These are phyloP conservation scores for Vitis rupestris DNA, from an alignment of 164 flowering plant genomes.

Conservation along the genomic window DNA sequence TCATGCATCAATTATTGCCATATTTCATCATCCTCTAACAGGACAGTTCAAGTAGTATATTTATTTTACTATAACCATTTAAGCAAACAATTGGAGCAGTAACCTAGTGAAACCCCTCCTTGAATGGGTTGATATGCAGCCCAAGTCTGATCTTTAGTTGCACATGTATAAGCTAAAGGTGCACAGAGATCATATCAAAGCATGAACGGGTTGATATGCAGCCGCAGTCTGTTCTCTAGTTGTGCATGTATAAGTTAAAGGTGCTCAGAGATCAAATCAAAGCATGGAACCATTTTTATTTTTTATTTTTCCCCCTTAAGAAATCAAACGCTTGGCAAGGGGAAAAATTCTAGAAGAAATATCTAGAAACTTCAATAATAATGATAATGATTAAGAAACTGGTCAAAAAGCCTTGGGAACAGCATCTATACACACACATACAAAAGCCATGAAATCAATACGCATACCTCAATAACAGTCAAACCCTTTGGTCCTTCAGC, in stretches of 20 bases:
- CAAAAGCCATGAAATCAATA: neutral
- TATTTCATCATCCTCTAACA: no score
- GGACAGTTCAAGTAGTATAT: no score
- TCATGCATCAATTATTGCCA: no score
- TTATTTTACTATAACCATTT: no score
- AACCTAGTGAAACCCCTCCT: no score
- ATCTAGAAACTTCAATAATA: no score
- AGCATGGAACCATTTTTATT: neutral
- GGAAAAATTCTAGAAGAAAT: no score
- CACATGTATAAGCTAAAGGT: no score
- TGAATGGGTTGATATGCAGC: no score
- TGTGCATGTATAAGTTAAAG: neutral
- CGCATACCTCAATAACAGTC: constrained; percentile 51
- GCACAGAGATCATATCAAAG: neutral
- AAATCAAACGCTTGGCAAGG: no score
- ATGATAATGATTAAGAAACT: neutral
- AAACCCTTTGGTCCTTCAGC: constrained; percentile 73
- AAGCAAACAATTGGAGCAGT: no score
- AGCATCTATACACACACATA: neutral
- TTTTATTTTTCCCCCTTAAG: neutral
- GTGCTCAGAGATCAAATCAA: neutral
- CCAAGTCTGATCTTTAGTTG: neutral
- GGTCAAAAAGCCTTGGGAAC: neutral
- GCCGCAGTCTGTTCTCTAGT: no score
- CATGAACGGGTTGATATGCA: neutral